phyloP scores from a whole-genome alignment of 305 asterid species.

The Striga hermonthica region DNA sequence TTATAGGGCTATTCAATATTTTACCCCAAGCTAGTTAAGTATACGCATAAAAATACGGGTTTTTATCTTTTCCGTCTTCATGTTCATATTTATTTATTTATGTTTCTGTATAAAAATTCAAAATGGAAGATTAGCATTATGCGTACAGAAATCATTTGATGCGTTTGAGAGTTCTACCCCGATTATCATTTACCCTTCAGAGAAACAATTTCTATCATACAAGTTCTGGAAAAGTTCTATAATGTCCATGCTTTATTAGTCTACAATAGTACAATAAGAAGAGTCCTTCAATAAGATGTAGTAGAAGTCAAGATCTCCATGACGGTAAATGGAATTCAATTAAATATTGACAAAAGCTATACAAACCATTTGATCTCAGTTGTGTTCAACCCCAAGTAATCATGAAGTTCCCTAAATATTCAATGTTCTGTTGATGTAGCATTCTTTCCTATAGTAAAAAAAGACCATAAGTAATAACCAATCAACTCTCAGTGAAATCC shows the following conservation, averaged over 20 bases:
- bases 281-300: too few species aligned
- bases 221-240: not conserved
- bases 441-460: not conserved
- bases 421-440: not conserved
- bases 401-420: not conserved
- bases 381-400: not conserved
- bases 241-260: not conserved
- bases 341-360: not conserved
- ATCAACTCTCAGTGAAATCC: not conserved
- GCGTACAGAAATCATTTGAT: too few species aligned
- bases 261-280: not conserved
- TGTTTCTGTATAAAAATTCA: too few species aligned
- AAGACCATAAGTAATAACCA: not conserved
- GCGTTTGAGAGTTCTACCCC: too few species aligned
- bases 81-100: too few species aligned
- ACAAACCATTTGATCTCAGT: not conserved
- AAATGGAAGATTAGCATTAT: too few species aligned
- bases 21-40: not conserved
- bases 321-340: not conserved
- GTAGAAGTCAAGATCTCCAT: too few species aligned
- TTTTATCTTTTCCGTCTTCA: not conserved
- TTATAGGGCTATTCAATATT: not conserved
- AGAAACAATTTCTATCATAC: not conserved
- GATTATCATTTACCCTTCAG: too few species aligned
- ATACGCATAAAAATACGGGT: not conserved